A percentile compares a stretch with the other conserved stretches of the same genome.
These are phyloP conservation scores for Arthrobotrys sphaeroides DNA, from an alignment of 2,329 filamentous ascomycete genomes.

Conservation along the genomic window DNA sequence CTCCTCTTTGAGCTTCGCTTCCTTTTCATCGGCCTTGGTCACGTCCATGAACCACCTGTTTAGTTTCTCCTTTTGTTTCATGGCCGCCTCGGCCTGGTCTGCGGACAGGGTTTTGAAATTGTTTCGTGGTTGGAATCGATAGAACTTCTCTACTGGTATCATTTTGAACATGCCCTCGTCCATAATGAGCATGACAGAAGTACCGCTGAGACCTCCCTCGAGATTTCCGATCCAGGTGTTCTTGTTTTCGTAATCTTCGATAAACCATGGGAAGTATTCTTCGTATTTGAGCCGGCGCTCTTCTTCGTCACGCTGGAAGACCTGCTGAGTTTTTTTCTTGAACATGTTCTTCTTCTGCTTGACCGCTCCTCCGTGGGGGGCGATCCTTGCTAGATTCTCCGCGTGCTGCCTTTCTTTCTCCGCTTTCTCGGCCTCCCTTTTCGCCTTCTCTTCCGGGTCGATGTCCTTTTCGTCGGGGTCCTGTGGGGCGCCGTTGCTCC, in stretches of 20 bases:
- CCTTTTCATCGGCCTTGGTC: constrained; percentile 64
- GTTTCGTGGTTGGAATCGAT: constrained; percentile 83
- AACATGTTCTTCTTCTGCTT: constrained; percentile 74
- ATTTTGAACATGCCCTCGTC: constrained; percentile 77
- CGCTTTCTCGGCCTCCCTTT: constrained; percentile 70
- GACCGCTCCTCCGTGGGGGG: constrained; percentile 75
- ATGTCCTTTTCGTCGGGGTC: constrained; percentile 67
- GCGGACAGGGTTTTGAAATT: constrained; percentile 79
- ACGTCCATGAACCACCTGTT: constrained; percentile 80
- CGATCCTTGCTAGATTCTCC: constrained; percentile 89
- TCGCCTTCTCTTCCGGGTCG: constrained; percentile 74
- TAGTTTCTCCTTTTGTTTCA: constrained; percentile 79
- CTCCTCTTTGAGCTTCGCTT: constrained; percentile 68
- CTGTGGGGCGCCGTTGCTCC: constrained; percentile 61
- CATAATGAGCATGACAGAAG: constrained; percentile 81
- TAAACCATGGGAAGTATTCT: constrained; percentile 93
- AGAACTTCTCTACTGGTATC: constrained; percentile 95
- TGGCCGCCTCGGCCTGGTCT: constrained; percentile 84
- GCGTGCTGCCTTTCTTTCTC: constrained; percentile 87
- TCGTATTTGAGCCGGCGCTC: constrained; percentile 87
- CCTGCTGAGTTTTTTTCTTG: constrained; percentile 84
- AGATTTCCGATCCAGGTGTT: constrained; percentile 94
- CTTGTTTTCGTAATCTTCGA: constrained; percentile 95
- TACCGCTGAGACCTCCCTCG: constrained; percentile 81
- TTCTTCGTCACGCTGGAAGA: constrained; percentile 81